A percentile compares a stretch with the other conserved stretches of the same genome.
These are phyloP conservation scores for Sanghuangporus sanghuang DNA, from an alignment of 1,284 basidiomycete species.

Conservation along the genomic window DNA sequence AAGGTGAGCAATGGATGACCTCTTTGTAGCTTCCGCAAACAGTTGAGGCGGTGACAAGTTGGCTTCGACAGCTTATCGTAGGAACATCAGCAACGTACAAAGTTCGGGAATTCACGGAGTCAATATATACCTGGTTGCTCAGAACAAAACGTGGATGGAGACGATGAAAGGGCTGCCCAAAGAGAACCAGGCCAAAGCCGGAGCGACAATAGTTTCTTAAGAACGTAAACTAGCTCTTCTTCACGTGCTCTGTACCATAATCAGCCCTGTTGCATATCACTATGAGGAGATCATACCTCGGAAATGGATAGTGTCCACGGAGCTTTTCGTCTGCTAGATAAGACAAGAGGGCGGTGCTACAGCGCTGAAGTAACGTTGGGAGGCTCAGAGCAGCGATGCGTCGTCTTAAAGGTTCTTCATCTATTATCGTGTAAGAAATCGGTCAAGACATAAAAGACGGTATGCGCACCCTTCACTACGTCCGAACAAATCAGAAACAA, in stretches of 20 bases:
- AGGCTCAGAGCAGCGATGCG: conserved; percentile 69
- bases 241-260: conserved; percentile 61
- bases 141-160: conserved; percentile 49
- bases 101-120: not conserved
- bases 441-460: not conserved
- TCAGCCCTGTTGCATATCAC: not conserved
- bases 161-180: conserved; percentile 66
- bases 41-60: conserved; percentile 42
- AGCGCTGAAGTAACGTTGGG: conserved; percentile 70
- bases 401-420: conserved; percentile 51
- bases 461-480: conserved; percentile 47
- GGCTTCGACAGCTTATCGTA: conserved; percentile 37
- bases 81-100: not conserved
- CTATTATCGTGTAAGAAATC: conserved; percentile 29
- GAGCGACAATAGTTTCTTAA: conserved; percentile 70
- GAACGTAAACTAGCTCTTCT: conserved; percentile 84
- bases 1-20: conserved; percentile 73
- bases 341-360: conserved; percentile 57
- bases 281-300: conserved; percentile 46
- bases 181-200: conserved; percentile 69
- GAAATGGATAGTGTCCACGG: conserved; percentile 80
- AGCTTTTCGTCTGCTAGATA: conserved; percentile 82
- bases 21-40: conserved; percentile 62
- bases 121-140: conserved; percentile 46
- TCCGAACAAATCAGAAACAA: conserved; percentile 77